phyloP scores from a whole-genome alignment of 768 basidiomycete species.

The Psilocybe cubensis region DNA sequence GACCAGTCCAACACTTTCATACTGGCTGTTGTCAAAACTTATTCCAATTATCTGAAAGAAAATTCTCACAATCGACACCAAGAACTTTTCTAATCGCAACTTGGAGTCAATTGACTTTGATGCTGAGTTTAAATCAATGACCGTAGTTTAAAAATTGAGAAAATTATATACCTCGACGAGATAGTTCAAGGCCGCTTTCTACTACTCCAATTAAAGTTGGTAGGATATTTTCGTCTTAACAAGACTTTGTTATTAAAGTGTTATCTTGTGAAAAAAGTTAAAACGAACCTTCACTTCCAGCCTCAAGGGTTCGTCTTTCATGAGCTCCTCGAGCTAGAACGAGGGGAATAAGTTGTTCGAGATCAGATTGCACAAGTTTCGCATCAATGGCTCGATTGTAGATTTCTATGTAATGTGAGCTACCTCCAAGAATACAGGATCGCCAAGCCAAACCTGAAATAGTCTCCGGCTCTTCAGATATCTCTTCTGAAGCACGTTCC shows the following conservation, averaged over 20 bases:
- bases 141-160: not conserved
- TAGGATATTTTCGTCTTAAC: conserved; percentile 49
- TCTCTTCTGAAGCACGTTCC: conserved; percentile 43
- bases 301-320: conserved; percentile 59
- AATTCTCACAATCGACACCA: conserved; percentile 70
- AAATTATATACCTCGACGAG: conserved; percentile 53
- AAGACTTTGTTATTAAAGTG: not conserved
- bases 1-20: conserved; percentile 46
- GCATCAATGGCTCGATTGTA: conserved; percentile 60
- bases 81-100: conserved; percentile 82
- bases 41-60: not conserved
- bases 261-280: not conserved
- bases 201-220: conserved; percentile 58
- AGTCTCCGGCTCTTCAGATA: conserved; percentile 31
- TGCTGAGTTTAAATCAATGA: conserved; percentile 38
- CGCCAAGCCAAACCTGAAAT: conserved; percentile 29
- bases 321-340: conserved; percentile 68
- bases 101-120: conserved; percentile 73
- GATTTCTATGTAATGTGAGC: conserved; percentile 43
- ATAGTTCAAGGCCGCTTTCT: conserved; percentile 64
- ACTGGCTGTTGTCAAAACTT: conserved; percentile 36
- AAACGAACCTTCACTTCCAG: conserved; percentile 42
- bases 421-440: conserved; percentile 3
- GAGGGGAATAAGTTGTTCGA: conserved; percentile 67
- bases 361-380: conserved; percentile 56